Evolutionary conservation across 768 basidiomycete species (phyloP).

Genomic region (Lactifluus piperatus): DNA sequence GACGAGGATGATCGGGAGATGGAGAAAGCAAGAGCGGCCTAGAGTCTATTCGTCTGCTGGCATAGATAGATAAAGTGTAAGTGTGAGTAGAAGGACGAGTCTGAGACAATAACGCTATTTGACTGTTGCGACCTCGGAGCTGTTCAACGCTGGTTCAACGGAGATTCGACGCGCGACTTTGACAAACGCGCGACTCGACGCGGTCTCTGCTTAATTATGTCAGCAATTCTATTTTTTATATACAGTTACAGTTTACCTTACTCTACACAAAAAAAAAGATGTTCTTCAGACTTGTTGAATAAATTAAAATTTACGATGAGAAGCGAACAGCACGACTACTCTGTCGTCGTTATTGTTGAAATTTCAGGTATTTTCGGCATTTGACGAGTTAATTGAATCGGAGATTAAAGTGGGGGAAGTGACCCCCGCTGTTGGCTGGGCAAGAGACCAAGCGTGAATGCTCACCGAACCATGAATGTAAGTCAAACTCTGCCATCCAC

Average conservation of each 20-base stretch:
- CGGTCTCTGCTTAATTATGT: conserved; percentile 14
- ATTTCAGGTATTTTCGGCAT: too few relatives aligned
- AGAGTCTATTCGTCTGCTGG: conserved; percentile 9
- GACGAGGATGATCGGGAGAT: not conserved
- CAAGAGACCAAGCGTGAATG: conserved; percentile 25
- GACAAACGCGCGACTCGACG: conserved; percentile 10
- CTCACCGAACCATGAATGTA: conserved; percentile 31
- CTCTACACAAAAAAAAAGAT: too few relatives aligned
- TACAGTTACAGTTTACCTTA: not conserved
- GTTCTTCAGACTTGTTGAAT: too few relatives aligned
- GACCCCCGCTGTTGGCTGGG: conserved; percentile 20
- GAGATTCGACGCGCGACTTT: conserved; percentile 13
- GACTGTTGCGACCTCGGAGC: not conserved
- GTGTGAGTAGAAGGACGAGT: not conserved
- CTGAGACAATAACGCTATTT: not conserved
- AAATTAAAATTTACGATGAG: too few relatives aligned
- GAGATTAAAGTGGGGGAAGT: conserved; percentile 26
- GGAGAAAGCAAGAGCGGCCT: conserved; percentile 13
- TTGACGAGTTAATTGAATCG: conserved; percentile 14
- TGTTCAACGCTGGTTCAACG: too few relatives aligned
- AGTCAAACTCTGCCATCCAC: conserved; percentile 27
- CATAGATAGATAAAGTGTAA: conserved; percentile 11
- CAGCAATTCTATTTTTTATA: conserved; percentile 1
- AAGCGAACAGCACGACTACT: too few relatives aligned
- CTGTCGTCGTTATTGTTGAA: too few relatives aligned